phyloP scores from a whole-genome alignment of 1,284 basidiomycete genomes.

The Apiotrichum veenhuisii region DNA sequence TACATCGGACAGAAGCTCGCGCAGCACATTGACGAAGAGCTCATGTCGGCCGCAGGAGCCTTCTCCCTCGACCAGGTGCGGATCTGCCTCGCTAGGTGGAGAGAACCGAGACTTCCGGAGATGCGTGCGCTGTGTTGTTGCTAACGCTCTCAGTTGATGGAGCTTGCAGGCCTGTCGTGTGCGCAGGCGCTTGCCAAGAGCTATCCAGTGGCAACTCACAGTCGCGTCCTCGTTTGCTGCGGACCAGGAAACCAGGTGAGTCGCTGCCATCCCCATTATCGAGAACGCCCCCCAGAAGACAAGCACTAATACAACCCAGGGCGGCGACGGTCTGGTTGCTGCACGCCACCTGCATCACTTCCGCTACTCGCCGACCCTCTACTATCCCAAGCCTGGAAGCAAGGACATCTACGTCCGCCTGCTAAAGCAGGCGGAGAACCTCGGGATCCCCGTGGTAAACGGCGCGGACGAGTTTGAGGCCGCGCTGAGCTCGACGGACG shows the following conservation, averaged over 20 bases:
- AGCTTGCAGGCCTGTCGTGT: slow-evolving; percentile 93
- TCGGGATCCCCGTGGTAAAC: slow-evolving; percentile 68
- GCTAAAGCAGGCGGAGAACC: slow-evolving; percentile 79
- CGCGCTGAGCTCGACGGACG: slow-evolving; percentile 65
- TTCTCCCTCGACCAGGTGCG: slow-evolving; percentile 84
- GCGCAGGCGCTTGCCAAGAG: slow-evolving; percentile 79
- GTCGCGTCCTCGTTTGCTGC: slow-evolving; percentile 82
- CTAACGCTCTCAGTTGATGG: slow-evolving; percentile 73
- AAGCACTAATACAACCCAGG: too few relatives aligned
- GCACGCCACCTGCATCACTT: slow-evolving; percentile 91
- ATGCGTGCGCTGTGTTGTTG: not conserved
- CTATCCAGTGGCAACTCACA: slow-evolving; percentile 64
- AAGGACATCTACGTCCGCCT: slow-evolving; percentile 89
- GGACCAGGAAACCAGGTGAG: slow-evolving; percentile 85
- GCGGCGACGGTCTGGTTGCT: slow-evolving; percentile 95
- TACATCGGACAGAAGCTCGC: slow-evolving; percentile 74
- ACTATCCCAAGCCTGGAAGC: slow-evolving; percentile 76
- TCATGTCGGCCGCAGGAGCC: slow-evolving; percentile 77
- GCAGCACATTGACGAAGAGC: slow-evolving; percentile 89
- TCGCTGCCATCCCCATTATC: not conserved
- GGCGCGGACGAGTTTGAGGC: slow-evolving; percentile 55
- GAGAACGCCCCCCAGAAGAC: too few relatives aligned
- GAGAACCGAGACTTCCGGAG: too few relatives aligned
- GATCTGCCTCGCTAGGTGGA: too few relatives aligned
- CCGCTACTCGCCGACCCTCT: slow-evolving; percentile 76